These are phyloP conservation scores for Periglandula ipomoeae DNA, from an alignment of 2,329 filamentous ascomycete species.

Conservation along the genomic window DNA sequence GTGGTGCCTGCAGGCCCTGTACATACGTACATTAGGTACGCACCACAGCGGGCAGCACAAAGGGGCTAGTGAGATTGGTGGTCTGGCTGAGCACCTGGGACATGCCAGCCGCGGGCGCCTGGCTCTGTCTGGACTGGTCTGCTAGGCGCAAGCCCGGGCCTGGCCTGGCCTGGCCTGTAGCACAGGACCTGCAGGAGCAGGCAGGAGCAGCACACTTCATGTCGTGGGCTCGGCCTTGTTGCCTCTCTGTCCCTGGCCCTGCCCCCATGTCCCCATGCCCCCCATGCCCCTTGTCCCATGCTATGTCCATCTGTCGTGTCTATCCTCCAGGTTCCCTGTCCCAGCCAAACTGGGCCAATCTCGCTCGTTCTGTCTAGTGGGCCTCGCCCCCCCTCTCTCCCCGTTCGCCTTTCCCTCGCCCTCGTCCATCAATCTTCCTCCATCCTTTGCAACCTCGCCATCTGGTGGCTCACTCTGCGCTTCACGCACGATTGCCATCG, in stretches of 20 bases:
- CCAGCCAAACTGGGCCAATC: constrained; percentile 3
- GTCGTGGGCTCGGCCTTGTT: no score
- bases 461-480: constrained; percentile 5
- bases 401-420: constrained; percentile 10
- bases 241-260: neutral
- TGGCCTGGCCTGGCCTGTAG: no score
- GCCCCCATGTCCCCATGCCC: no score
- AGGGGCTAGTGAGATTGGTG: neutral
- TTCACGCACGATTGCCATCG: constrained; percentile 6
- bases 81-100: constrained; percentile 1
- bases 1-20: neutral
- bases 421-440: constrained; percentile 7
- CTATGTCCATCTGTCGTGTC: constrained; percentile 2
- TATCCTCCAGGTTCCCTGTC: neutral
- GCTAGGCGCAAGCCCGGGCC: no score
- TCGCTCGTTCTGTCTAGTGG: constrained; percentile 9
- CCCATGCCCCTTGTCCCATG: neutral
- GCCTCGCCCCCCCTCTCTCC: constrained; percentile 6
- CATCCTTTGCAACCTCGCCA: constrained; percentile 7
- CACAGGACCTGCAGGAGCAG: no score
- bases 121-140: no score
- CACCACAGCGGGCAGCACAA: neutral
- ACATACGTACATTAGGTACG: neutral
- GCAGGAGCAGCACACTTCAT: no score
- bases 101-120: no score